Evolutionary conservation across 345 rosid species (phyloP).

Genomic region (Eucalyptus erythrocorys): DNA sequence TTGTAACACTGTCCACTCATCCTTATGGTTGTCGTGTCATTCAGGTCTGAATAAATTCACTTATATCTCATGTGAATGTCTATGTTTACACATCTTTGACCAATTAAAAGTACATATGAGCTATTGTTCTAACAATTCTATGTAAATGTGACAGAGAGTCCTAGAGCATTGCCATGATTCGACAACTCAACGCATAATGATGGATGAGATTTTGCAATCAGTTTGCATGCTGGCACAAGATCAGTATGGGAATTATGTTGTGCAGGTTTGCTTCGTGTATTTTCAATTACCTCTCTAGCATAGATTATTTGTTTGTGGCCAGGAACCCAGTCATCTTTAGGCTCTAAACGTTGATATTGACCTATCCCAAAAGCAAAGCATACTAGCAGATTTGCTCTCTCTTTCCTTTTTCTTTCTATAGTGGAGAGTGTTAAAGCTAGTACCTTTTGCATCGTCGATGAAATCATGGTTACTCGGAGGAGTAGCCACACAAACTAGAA

Average conservation of each 20-base stretch:
- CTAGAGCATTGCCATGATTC: constrained; percentile 79
- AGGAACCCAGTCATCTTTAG: not conserved
- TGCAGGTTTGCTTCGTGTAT: constrained; percentile 64
- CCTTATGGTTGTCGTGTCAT: constrained; percentile 98
- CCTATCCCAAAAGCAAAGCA: not conserved
- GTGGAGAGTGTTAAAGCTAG: not conserved
- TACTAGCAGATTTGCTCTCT: not conserved
- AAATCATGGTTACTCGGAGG: not conserved
- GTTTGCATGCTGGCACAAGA: constrained; percentile 95
- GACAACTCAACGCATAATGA: constrained; percentile 74
- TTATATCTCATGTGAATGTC: not conserved
- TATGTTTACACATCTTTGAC: not conserved
- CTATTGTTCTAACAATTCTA: not conserved
- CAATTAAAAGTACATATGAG: not conserved
- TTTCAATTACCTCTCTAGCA: not conserved
- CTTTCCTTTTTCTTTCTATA: not conserved
- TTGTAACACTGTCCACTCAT: constrained; percentile 75
- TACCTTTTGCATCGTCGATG: not conserved
- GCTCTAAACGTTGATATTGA: not conserved
- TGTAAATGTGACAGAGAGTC: constrained; percentile 51
- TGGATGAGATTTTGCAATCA: constrained; percentile 72
- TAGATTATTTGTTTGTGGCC: not conserved
- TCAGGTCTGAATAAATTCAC: constrained; percentile 38
- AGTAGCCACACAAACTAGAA: not conserved
- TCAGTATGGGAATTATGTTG: constrained; percentile 95